A percentile compares a stretch with the other conserved stretches of the same genome.
These are phyloP conservation scores for Cenchrus americanus DNA, from an alignment of 176 grass and related monocot species.

Conservation along the genomic window DNA sequence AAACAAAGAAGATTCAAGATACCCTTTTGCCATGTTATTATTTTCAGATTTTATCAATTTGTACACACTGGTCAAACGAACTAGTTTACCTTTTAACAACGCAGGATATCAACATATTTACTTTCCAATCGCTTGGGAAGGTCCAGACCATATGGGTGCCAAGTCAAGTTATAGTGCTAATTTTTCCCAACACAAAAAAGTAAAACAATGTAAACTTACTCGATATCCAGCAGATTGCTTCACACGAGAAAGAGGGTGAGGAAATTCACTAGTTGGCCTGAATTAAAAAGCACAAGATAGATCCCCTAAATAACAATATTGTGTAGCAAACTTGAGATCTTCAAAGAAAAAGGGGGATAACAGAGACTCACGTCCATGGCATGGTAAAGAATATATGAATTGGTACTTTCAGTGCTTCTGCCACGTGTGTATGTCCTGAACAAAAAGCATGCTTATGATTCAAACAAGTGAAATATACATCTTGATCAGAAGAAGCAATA, in stretches of 20 bases:
- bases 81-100: neutral
- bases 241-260: slow-evolving; percentile 96
- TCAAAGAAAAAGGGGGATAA: slow-evolving; percentile 39
- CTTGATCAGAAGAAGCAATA: slow-evolving; percentile 9
- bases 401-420: slow-evolving; percentile 84
- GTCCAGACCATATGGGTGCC: neutral
- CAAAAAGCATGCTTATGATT: slow-evolving; percentile 25
- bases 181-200: neutral
- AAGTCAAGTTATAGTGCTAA: neutral
- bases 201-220: slow-evolving; percentile 56
- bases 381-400: slow-evolving; percentile 99
- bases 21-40: neutral
- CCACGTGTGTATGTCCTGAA: slow-evolving; percentile 94
- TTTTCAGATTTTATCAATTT: slow-evolving; percentile 5
- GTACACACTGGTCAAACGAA: neutral
- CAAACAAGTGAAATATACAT: slow-evolving; percentile 9
- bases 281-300: slow-evolving; percentile 55
- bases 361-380: slow-evolving; percentile 94
- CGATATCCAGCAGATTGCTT: slow-evolving; percentile 84
- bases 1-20: neutral
- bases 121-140: neutral
- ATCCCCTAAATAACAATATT: slow-evolving; percentile 37
- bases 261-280: slow-evolving; percentile 98
- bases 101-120: neutral
- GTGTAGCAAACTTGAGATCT: slow-evolving; percentile 10